Evolutionary conservation across 2,329 filamentous ascomycete species (phyloP).

Genomic region (Penicillium crustosum): DNA sequence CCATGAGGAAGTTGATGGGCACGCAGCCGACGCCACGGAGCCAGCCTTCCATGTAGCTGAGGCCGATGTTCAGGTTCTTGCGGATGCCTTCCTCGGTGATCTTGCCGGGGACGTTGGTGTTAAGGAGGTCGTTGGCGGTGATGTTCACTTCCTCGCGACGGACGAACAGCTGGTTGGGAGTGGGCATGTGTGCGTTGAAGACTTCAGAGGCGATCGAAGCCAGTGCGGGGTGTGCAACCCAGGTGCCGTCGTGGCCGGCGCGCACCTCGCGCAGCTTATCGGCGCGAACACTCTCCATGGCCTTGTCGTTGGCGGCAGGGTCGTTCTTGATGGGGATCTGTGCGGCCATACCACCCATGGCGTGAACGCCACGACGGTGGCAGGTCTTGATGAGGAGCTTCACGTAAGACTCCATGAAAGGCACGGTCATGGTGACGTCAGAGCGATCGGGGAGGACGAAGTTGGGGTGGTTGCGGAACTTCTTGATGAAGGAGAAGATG

Average conservation of each 20-base stretch:
- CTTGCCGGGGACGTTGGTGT: slow-evolving; percentile 94
- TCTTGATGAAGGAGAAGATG: slow-evolving; percentile 99
- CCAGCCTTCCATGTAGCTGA: slow-evolving; percentile 99
- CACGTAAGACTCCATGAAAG: slow-evolving; percentile 97
- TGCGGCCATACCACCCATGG: slow-evolving; percentile 97
- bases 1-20: slow-evolving; percentile 97
- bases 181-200: slow-evolving; percentile 99
- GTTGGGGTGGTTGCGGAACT: slow-evolving; percentile 90
- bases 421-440: slow-evolving; percentile 93
- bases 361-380: slow-evolving; percentile 94
- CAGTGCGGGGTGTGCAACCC: slow-evolving; percentile 95
- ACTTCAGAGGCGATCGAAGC: slow-evolving; percentile 84
- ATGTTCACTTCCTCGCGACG: slow-evolving; percentile 87
- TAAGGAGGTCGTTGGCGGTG: slow-evolving; percentile 84
- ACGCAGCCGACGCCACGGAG: slow-evolving; percentile 91
- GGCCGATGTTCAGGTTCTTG: slow-evolving; percentile 95
- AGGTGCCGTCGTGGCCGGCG: slow-evolving; percentile 93
- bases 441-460: slow-evolving; percentile 92
- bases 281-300: slow-evolving; percentile 87
- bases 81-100: slow-evolving; percentile 93
- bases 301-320: slow-evolving; percentile 82
- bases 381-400: slow-evolving; percentile 98
- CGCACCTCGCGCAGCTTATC: slow-evolving; percentile 96
- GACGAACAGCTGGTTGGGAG: slow-evolving; percentile 91
- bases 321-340: slow-evolving; percentile 99